A percentile compares a stretch with the other conserved stretches of the same genome.
Conservation (phyloP, 768 basidiomycete genomes). For the Leccinellum rugosiceps region DNA sequence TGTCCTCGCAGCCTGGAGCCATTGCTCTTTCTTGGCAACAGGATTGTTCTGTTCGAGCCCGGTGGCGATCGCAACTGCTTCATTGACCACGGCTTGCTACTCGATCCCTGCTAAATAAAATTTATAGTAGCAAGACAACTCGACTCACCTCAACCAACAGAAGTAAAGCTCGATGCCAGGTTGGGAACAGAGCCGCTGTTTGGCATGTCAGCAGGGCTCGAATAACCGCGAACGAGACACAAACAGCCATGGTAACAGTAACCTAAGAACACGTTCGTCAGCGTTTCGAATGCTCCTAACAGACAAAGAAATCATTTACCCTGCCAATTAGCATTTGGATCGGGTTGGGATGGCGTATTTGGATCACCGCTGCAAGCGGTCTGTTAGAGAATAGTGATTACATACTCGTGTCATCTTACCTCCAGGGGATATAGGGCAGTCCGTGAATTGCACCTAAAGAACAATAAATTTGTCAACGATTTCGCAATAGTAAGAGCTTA, state of each 20-base stretch:
- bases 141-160: constrained; percentile 13
- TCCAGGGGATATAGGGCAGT: constrained; percentile 15
- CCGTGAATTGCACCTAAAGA: constrained; percentile 16
- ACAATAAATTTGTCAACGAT: neutral
- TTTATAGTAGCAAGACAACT: neutral
- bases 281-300: neutral
- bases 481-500: neutral
- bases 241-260: constrained; percentile 21
- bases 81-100: constrained; percentile 18
- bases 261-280: constrained; percentile 9
- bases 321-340: constrained; percentile 2
- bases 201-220: neutral
- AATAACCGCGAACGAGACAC: neutral
- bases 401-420: neutral
- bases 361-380: constrained; percentile 16
- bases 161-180: constrained; percentile 18
- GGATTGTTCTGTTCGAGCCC: neutral
- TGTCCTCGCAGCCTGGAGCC: constrained; percentile 10
- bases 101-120: too few species aligned
- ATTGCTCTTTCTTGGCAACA: constrained; percentile 1
- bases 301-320: constrained; percentile 2
- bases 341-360: constrained; percentile 3
- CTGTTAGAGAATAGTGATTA: neutral
- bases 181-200: constrained; percentile 20
- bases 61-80: constrained; percentile 14